phyloP scores from a whole-genome alignment of 2,329 filamentous ascomycete species.

The Cytospora leucostoma region DNA sequence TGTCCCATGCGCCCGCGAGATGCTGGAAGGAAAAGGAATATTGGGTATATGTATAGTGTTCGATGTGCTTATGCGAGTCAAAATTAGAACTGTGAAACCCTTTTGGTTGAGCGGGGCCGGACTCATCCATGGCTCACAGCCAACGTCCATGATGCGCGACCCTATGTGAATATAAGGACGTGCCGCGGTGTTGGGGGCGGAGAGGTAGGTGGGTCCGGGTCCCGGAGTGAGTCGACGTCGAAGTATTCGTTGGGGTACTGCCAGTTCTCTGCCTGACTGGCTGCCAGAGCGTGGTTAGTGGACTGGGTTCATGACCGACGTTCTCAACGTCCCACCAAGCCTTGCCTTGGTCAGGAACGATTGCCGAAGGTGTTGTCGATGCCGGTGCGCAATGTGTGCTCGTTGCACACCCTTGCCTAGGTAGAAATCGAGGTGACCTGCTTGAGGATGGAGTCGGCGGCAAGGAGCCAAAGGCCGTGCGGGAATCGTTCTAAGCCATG shows the following conservation, averaged over 20 bases:
- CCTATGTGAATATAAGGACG: constrained; percentile 1
- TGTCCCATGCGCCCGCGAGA: constrained; percentile 26
- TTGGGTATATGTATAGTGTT: constrained; percentile 24
- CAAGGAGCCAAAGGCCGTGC: constrained; percentile 12
- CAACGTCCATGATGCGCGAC: constrained; percentile 5
- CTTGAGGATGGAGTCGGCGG: constrained; percentile 3
- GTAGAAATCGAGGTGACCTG: not conserved
- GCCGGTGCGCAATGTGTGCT: not conserved
- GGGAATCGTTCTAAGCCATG: constrained; percentile 32
- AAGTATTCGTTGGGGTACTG: not conserved
- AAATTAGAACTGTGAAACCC: not conserved
- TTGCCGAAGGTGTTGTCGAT: not conserved
- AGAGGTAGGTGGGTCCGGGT: not conserved
- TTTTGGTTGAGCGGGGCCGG: not conserved
- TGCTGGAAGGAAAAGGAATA: constrained; percentile 22
- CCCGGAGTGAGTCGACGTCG: not conserved
- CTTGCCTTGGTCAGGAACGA: not conserved
- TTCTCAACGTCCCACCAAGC: constrained; percentile 11
- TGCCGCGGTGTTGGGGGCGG: not conserved
- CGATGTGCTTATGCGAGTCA: not conserved
- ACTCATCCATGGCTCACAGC: constrained; percentile 2
- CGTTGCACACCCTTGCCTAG: not conserved
- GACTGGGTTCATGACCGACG: not conserved
- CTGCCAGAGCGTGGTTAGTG: not conserved
- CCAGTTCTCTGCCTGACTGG: not conserved